Evolutionary conservation across 192 early-diverging fungal genomes (phyloP), one percentile per base, ranked within the genome.

Genomic region (Jimgerdemannia lactiflua): DNA sequence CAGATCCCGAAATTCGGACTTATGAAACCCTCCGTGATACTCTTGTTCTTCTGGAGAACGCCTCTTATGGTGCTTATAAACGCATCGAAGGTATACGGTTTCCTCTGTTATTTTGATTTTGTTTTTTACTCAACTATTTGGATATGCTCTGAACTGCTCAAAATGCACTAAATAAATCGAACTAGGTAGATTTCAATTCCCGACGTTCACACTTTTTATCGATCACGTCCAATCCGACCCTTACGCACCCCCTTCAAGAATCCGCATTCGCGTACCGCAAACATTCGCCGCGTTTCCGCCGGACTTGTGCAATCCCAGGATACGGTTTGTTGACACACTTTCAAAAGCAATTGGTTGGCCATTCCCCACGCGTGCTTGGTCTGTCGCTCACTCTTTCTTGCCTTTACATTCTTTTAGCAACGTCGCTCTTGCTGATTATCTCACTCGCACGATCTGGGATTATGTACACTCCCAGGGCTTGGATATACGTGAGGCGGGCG

Each of bases 171-270:
- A 29, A 29, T 29, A 29, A 29, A 29, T 29, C 1, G 49, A 59
- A 59, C 49, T 14, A 59, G 80, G 82, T 3, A 67, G 67, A 54
- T 84, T 79, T 67, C 43, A 42, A 0, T 80, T 79, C 73, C 71
- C 54, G 4, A 42, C 8, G 20, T 86, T 82, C 72, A 19, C 72
- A 9, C 78, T 84, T 67, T 54, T 39, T 3, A 72, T 86, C 59
- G 80, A 86, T 42, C 66, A 74, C 44, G 69, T 86, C 14, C 86
- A 87, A 71, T 72, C 79, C 4, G 88, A 89, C 64, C 79, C 85
- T 7, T 89, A 77, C 71, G 88, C 88, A 11, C 82, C 88, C 3
- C 86, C 88, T 3, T 85, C 83, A 43, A 64, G 72, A 64, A 80
- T 89, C 6, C 78, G 88, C 3, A 70, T 87, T 3, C 73, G 71